phyloP scores from a whole-genome alignment of 345 rosid genomes.

The Excoecaria cochinchinensis region DNA sequence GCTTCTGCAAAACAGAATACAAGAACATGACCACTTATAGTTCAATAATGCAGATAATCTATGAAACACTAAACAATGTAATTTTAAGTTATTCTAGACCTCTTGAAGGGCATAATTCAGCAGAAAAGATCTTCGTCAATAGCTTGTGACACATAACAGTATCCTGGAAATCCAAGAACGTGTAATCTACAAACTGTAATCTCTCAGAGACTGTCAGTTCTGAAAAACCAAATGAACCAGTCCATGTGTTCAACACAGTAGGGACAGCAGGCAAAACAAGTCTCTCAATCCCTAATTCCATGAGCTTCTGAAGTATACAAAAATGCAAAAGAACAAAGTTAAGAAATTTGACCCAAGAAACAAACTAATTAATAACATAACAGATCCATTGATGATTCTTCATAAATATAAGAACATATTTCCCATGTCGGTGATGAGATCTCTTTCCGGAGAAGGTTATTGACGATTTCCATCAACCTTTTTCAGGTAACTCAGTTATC shows the following conservation, averaged over 20 bases:
- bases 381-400: neutral
- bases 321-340: neutral
- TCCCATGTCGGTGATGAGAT: neutral
- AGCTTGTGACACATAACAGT: conserved; percentile 68
- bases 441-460: neutral
- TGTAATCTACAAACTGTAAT: conserved; percentile 42
- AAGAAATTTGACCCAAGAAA: neutral
- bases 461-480: neutral
- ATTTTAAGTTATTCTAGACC: conserved; percentile 25
- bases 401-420: neutral
- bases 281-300: conserved; percentile 63
- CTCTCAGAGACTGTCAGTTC: conserved; percentile 53
- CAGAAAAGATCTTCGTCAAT: conserved; percentile 28
- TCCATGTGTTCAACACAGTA: conserved; percentile 61
- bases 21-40: conserved; percentile 10
- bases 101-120: conserved; percentile 24
- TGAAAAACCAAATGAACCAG: conserved; percentile 69
- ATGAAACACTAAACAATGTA: neutral
- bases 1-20: conserved; percentile 33
- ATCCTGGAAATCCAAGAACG: conserved; percentile 70
- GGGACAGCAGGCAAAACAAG: conserved; percentile 80
- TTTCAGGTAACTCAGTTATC: neutral
- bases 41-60: neutral
- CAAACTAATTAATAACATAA: neutral
- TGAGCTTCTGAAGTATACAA: conserved; percentile 49